Base-by-base conservation (phyloP, 2,329 filamentous ascomycete genomes). In the Colletotrichum cereale region DNA sequence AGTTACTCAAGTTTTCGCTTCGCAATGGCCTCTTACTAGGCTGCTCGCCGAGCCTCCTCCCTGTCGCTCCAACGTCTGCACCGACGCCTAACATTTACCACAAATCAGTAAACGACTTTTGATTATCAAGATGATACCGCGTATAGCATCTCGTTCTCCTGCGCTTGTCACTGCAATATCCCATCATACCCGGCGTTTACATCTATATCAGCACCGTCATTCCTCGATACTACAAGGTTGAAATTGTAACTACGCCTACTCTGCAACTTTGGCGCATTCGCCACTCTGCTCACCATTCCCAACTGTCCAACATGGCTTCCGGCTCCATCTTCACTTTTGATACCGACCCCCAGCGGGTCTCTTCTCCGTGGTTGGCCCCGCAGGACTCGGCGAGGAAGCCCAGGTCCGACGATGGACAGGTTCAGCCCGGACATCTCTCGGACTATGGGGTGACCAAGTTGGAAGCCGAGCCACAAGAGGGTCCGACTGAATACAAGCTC, bases 291-390 rank as follows among this genome's bases (percentile, higher is more conserved):
- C 36, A 44, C 24, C 55, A n/a, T 29, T 26, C 34, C 16, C 36
- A 42, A 52, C 47, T 31, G 40, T 75, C 12, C 66, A 63, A 34
- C 8, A 97, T 96, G 93, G 96, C 96, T 70, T 98, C 96, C 16
- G 96, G 96, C 71, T 98, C 96, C 11, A 94, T 99, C 75, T 99
- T 99, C 80, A 98, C 96, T 0, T 99, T 93, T 79, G 94, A 98
- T 73, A 91, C 94, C 2, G 92, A 97, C 75, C 94, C 95, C 56
- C 93, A 94, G 2, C 87, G 93, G 80, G 94, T 98, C 44, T 92
- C 93, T 18, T 98, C 96, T 24, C 96, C 96, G 21, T 99, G 96
- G 96, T 88, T 92, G 62, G 89, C 86, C 14, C 87, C 91, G 0
- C 84, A 86, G 48, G 84, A 85, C 50, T 75, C 82, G 36, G 81